These are phyloP conservation scores for Encephalitozoon romaleae DNA, from an alignment of 371 early-diverging fungal species.

Conservation along the genomic window DNA sequence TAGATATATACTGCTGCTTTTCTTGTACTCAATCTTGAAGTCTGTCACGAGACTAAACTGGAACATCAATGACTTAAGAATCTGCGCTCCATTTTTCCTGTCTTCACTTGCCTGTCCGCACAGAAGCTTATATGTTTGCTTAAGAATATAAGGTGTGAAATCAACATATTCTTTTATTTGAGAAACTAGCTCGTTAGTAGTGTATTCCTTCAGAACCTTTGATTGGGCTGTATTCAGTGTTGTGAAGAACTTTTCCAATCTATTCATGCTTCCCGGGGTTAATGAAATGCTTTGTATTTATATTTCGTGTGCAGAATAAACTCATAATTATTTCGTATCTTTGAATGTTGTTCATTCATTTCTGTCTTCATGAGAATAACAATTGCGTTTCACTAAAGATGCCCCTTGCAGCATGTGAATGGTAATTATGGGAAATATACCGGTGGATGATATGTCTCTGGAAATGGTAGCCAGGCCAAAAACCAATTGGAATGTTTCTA, in stretches of 20 bases:
- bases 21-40: conserved; percentile 12
- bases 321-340: background rate
- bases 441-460: background rate
- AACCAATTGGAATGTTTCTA: background rate
- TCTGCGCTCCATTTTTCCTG: conserved; percentile 30
- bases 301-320: conserved; percentile 5
- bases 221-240: conserved; percentile 32
- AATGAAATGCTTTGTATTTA: conserved; percentile 38
- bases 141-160: conserved; percentile 34
- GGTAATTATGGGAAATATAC: too few relatives aligned
- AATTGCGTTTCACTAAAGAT: too few relatives aligned
- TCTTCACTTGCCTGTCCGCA: conserved; percentile 16
- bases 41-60: conserved; percentile 26
- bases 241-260: conserved; percentile 58
- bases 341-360: background rate
- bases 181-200: conserved; percentile 36
- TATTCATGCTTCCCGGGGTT: conserved; percentile 36
- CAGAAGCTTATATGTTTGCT: conserved; percentile 35
- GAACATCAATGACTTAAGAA: conserved; percentile 30
- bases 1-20: conserved; percentile 27
- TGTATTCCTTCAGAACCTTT: conserved; percentile 48
- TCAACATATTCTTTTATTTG: conserved; percentile 42
- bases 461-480: too few relatives aligned
- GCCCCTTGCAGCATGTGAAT: too few relatives aligned
- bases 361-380: background rate